Percentiles rank a stretch among this genome's conserved stretches.
phyloP scores from a whole-genome alignment of 208 protist genomes.

The Lotmaria passim region DNA sequence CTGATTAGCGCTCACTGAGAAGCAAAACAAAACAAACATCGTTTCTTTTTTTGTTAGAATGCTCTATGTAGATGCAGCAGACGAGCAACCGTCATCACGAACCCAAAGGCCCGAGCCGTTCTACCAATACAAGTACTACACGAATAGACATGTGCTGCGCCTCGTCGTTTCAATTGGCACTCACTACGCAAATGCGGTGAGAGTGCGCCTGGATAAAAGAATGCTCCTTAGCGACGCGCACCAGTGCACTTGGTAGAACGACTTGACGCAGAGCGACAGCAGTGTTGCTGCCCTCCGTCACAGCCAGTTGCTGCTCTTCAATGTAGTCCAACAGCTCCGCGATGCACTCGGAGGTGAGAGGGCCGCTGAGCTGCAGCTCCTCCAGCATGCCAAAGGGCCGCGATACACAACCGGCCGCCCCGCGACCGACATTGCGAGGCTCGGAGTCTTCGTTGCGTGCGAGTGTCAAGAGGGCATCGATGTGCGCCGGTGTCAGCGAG shows the following conservation, averaged over 20 bases:
- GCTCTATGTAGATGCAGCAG: too few relatives aligned
- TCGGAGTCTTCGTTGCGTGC: constrained; percentile 31
- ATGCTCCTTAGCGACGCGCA: constrained; percentile 35
- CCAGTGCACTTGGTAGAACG: constrained; percentile 38
- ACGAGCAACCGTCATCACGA: too few relatives aligned
- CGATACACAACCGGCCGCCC: not conserved
- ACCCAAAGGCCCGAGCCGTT: too few relatives aligned
- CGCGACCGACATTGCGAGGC: not conserved
- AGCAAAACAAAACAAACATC: too few relatives aligned
- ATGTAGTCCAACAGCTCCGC: constrained; percentile 63
- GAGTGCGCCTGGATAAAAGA: constrained; percentile 42
- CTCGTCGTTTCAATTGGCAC: constrained; percentile 6
- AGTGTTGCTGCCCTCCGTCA: not conserved
- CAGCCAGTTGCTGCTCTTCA: constrained; percentile 37
- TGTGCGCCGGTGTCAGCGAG: constrained; percentile 53
- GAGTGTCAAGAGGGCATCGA: constrained; percentile 53
- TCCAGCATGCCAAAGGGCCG: constrained; percentile 34
- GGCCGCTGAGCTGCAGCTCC: constrained; percentile 73
- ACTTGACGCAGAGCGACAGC: constrained; percentile 20
- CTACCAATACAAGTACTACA: too few relatives aligned
- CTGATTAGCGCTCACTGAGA: too few relatives aligned
- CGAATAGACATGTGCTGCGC: too few relatives aligned
- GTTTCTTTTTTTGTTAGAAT: too few relatives aligned
- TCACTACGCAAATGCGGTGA: constrained; percentile 25
- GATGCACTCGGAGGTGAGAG: constrained; percentile 55